Base-by-base conservation (phyloP, 2,329 filamentous ascomycete genomes). In the Paramyrothecium sp. region DNA sequence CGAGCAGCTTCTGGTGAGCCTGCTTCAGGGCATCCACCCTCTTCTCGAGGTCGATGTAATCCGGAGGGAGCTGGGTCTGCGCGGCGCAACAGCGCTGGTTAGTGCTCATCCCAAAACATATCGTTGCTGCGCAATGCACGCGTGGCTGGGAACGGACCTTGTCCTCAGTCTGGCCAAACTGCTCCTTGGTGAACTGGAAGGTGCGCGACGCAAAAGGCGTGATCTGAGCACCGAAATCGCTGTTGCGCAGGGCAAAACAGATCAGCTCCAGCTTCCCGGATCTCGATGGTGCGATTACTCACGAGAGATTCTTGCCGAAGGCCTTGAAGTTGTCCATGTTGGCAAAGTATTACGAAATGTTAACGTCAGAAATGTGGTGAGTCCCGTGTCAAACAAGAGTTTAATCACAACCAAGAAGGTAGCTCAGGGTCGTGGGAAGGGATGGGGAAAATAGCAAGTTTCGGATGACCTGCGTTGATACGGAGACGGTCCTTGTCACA, bases 11-110 rank as follows among this genome's bases (percentile, higher is more conserved):
- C 80, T 96, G 92, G 77, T 99, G 95, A 59, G 96, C 95, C 72
- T 90, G 88, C 83, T 97, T 98, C 72, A 99, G 82, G 58, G 95
- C 95, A 86, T 99, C 95, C 69, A 98, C 92, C 65, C 94, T 89
- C 85, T 97, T 97, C 86, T 99, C 95, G 61, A 99, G 89, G 77
- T 98, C 93, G 73, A 97, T 91, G 78, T 99, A 99, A 78, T 98
- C 95, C 66, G 93, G 89, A 50, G 95, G 95, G 48, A 99, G 91
- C 79, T 98, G 90, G 62, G 95, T 99, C 92, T 96, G 67, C 60
- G 56, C 51, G 23, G 51, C 30, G 54, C 49, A 54, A 53, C 49
- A 19, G 38, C 55, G 59, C 55, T 56, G 52, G 56, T 66, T 51
- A 65, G 61, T 58, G 34, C 23, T 47, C 16, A 22, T 51, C 38